phyloP scores from a whole-genome alignment of 768 basidiomycete genomes.

The Russula dissimulans region DNA sequence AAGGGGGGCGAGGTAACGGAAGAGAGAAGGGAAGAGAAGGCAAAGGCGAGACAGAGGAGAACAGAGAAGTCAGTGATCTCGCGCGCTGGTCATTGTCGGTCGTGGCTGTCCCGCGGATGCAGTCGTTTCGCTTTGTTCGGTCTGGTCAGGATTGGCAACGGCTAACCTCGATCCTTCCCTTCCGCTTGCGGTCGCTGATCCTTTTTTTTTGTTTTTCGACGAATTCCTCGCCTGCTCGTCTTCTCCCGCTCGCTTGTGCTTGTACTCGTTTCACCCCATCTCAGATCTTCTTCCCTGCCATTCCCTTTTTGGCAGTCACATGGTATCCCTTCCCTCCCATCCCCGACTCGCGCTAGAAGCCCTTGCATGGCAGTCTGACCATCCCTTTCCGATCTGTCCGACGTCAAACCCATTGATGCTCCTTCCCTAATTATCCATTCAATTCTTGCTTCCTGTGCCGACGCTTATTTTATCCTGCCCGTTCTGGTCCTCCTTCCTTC shows the following conservation, averaged over 20 bases:
- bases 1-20: constrained; percentile 2
- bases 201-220: not conserved
- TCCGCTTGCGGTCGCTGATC: constrained; percentile 10
- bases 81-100: not conserved
- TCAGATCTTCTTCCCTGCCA: not conserved
- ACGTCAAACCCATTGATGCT: constrained; percentile 2
- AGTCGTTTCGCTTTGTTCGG: not conserved
- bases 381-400: constrained; percentile 13
- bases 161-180: constrained; percentile 1
- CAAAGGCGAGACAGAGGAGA: not conserved
- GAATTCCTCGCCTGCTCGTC: too few relatives aligned
- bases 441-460: not conserved
- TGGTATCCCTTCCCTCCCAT: not conserved
- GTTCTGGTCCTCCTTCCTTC: constrained; percentile 2
- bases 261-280: not conserved
- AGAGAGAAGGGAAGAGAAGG: constrained; percentile 11
- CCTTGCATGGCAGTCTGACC: not conserved
- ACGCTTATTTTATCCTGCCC: constrained; percentile 13
- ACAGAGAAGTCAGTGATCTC: not conserved
- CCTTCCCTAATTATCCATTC: not conserved
- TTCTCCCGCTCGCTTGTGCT: not conserved
- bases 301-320: constrained; percentile 6
- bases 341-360: constrained; percentile 3
- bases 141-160: not conserved
- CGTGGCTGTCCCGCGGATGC: constrained; percentile 13